phyloP scores from a whole-genome alignment of 495 filamentous ascomycete genomes.

The Penicillium maclennaniae region DNA sequence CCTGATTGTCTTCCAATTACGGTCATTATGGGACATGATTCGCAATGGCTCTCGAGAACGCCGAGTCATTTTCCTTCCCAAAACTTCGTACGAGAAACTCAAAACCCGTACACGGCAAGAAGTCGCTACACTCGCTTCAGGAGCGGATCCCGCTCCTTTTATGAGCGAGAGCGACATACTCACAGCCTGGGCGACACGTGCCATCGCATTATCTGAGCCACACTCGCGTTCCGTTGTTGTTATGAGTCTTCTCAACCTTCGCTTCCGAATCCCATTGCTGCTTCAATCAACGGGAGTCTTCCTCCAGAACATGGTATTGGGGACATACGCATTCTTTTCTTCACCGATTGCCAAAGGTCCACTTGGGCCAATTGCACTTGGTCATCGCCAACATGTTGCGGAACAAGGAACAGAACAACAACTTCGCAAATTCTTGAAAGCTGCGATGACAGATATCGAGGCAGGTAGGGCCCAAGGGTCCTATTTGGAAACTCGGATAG shows the following conservation, averaged over 20 bases:
- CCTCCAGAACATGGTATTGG: conserved; percentile 19
- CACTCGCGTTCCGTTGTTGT: conserved; percentile 9
- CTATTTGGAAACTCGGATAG: conserved; percentile 12
- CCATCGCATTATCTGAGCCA: conserved; percentile 5
- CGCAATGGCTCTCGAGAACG: conserved; percentile 6
- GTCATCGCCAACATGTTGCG: conserved; percentile 8
- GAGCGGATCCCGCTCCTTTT: conserved; percentile 1
- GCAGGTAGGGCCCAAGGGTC: conserved; percentile 1
- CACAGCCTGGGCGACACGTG: conserved; percentile 10
- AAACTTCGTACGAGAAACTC: conserved; percentile 1
- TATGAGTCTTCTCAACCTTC: conserved; percentile 11
- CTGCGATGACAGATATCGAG: conserved; percentile 10
- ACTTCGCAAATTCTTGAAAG: conserved; percentile 3
- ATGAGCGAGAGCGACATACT: conserved; percentile 17
- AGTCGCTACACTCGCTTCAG: background rate
- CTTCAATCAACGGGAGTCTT: conserved; percentile 10
- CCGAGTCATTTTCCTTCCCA: conserved; percentile 9
- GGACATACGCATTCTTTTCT: conserved; percentile 16
- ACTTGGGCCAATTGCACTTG: conserved; percentile 12
- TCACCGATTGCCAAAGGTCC: background rate
- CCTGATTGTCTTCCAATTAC: conserved; percentile 6
- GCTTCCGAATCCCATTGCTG: conserved; percentile 10
- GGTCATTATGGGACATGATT: conserved; percentile 13
- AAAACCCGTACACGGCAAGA: background rate
- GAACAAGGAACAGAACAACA: conserved; percentile 15